Base-by-base conservation (phyloP, 108 stramenopile genomes). In the Cylindrotheca closterium region DNA sequence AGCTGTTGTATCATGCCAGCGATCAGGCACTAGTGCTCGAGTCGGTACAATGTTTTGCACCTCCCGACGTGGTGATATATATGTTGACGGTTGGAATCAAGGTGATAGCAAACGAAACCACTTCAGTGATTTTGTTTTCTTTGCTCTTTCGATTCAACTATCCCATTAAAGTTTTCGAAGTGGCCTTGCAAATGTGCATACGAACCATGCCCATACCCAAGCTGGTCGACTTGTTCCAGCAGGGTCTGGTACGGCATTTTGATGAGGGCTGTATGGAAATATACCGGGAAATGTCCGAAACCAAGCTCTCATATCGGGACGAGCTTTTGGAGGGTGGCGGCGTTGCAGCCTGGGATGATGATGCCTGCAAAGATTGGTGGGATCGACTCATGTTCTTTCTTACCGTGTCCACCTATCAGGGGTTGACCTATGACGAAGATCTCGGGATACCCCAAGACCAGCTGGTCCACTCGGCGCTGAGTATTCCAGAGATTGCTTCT, bases 381-480 rank as follows among this genome's bases (percentile, higher is more conserved):
- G 62, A 75, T 33, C 68, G 68, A 34, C 48, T 71, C 15, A 53
- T 46, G 25, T 71, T 62, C 27, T 34, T 67, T 4, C 58, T 63
- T 19, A 55, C 49, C 7, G 46, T 27, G 17, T 59, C 58, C 4
- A 29, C 30, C 10, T 28, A 49, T 17, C 53, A 59, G 45, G 60
- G 51, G 2, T 56, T 67, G 1, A 65, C 31, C 18, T 22, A 58
- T 1, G 68, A 54, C 25, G 60, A 54, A 30, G n/a, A n/a, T n/a
- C n/a, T n/a, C n/a, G n/a, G n/a, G n/a, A n/a, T n/a, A n/a, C n/a
- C n/a, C n/a, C n/a, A n/a, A n/a, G 59, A 12, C 17, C 63, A 57
- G 28, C 37, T 75, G 7, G 33, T 81, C 15, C 80, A 81, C 64
- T 47, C 58, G 10, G 68, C 70, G 1, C 27, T 81, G 29, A 24